Evolutionary conservation across 306 rosid species (phyloP).

Genomic region (Prunus campanulata): DNA sequence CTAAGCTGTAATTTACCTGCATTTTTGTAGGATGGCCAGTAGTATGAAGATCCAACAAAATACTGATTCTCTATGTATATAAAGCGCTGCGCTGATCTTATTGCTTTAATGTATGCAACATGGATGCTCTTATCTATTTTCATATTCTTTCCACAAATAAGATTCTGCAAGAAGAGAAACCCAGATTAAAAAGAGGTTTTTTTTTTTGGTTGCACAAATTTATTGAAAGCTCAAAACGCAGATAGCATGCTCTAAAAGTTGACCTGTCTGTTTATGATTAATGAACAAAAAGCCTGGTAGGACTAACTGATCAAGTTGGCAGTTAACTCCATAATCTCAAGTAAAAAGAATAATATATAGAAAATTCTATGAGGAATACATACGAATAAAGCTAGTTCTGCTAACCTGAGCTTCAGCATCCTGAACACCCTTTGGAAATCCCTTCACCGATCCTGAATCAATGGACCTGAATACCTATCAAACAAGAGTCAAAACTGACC

Average conservation of each 20-base stretch:
- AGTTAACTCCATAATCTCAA: not conserved
- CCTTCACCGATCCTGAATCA: slow-evolving; percentile 80
- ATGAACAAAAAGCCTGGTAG: not conserved
- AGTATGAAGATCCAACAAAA: slow-evolving; percentile 70
- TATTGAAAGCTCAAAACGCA: not conserved
- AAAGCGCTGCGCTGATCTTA: slow-evolving; percentile 68
- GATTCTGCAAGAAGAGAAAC: slow-evolving; percentile 47
- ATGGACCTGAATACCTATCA: slow-evolving; percentile 70
- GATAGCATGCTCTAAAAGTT: not conserved
- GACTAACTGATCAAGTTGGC: not conserved
- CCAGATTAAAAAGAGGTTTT: not conserved
- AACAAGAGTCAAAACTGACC: slow-evolving; percentile 32
- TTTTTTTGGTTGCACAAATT: not conserved
- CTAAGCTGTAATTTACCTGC: slow-evolving; percentile 44
- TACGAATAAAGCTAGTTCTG: slow-evolving; percentile 19
- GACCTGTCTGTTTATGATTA: not conserved
- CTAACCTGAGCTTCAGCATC: slow-evolving; percentile 68
- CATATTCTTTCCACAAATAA: slow-evolving; percentile 62
- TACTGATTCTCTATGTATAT: slow-evolving; percentile 63
- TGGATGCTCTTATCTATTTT: slow-evolving; percentile 77
- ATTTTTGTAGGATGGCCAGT: slow-evolving; percentile 68
- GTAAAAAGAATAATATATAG: not conserved
- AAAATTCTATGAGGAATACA: not conserved
- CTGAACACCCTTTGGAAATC: slow-evolving; percentile 61
- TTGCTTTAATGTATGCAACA: slow-evolving; percentile 59